These are phyloP conservation scores for Lepidium didymum DNA, from an alignment of 345 rosid genomes.

Conservation along the genomic window DNA sequence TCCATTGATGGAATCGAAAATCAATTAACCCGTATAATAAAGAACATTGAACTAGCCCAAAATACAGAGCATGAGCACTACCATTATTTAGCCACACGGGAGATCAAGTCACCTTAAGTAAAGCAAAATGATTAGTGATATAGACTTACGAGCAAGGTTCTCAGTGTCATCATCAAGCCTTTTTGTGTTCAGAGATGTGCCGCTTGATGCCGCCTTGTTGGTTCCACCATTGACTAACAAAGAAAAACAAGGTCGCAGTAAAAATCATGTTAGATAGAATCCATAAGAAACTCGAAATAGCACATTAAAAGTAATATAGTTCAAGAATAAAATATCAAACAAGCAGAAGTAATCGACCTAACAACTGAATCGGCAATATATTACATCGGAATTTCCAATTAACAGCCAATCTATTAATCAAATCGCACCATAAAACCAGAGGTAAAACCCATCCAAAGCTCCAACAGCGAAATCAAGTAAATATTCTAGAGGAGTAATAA, in stretches of 20 bases:
- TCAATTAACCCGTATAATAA: neutral
- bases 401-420: neutral
- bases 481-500: neutral
- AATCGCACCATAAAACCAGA: neutral
- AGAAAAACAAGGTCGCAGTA: neutral
- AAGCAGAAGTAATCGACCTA: neutral
- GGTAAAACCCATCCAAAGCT: neutral
- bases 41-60: neutral
- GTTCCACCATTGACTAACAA: constrained; percentile 69
- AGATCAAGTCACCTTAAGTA: neutral
- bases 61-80: neutral
- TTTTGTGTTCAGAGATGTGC: constrained; percentile 87
- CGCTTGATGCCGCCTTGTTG: constrained; percentile 88
- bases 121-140: neutral
- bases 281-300: neutral
- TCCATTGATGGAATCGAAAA: neutral
- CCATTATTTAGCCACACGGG: neutral
- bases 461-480: neutral
- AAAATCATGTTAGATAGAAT: neutral
- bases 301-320: neutral
- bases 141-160: constrained; percentile 78
- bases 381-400: neutral
- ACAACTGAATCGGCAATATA: neutral
- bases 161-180: constrained; percentile 94
- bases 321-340: neutral